Evolutionary conservation across 1,139 yeast genomes (phyloP).

Genomic region (Taphrina pruni): DNA sequence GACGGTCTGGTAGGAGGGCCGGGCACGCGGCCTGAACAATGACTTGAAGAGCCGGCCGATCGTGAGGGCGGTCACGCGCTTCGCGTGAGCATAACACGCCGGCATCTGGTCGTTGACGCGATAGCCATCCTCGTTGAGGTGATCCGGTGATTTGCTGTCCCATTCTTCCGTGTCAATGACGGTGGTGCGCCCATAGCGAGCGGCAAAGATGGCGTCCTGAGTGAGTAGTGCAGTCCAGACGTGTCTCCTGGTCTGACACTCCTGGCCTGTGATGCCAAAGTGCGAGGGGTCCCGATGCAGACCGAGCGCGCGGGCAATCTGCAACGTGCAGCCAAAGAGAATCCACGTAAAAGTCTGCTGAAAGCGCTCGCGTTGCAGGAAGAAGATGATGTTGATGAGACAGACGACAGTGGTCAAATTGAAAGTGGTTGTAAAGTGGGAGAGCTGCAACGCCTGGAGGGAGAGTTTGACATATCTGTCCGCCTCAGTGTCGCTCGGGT

Average conservation of each 20-base stretch:
- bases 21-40: slow-evolving; percentile 20
- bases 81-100: slow-evolving; percentile 12
- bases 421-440: slow-evolving; percentile 7
- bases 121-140: slow-evolving; percentile 3
- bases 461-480: slow-evolving; percentile 8
- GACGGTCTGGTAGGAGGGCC: slow-evolving; percentile 21
- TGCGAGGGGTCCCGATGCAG: slow-evolving; percentile 26
- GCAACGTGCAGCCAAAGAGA: slow-evolving; percentile 17
- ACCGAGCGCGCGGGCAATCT: slow-evolving; percentile 19
- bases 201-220: slow-evolving; percentile 13
- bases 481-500: background rate
- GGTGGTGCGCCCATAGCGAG: slow-evolving; percentile 17
- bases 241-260: slow-evolving; percentile 19
- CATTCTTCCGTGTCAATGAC: slow-evolving; percentile 18
- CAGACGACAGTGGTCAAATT: slow-evolving; percentile 11
- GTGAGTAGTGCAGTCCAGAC: slow-evolving; percentile 16
- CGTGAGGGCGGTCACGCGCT: slow-evolving; percentile 10
- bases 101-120: slow-evolving; percentile 6
- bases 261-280: slow-evolving; percentile 11
- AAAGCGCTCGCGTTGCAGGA: slow-evolving; percentile 9
- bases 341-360: slow-evolving; percentile 26
- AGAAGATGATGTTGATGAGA: slow-evolving; percentile 16
- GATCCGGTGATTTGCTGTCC: slow-evolving; percentile 19
- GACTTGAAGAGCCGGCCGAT: slow-evolving; percentile 11
- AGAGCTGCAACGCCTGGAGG: slow-evolving; percentile 9